Conservation (phyloP, 2,329 filamentous ascomycete genomes). For the Dothidotthia symphoricarpi region DNA sequence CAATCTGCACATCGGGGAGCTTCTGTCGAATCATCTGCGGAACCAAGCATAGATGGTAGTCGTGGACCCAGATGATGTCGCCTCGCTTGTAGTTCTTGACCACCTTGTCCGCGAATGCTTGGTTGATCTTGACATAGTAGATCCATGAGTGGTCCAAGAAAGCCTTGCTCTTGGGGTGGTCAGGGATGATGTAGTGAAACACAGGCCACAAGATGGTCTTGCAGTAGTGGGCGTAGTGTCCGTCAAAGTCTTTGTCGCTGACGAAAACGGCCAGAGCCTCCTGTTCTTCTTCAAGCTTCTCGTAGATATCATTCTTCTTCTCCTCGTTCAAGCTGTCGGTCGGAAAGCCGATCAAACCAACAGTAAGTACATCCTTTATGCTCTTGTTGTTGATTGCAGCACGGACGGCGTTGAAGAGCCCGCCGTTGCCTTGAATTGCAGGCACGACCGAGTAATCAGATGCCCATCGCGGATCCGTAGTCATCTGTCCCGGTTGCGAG, state of each 20-base stretch:
- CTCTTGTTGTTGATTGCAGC: slow-evolving; percentile 69
- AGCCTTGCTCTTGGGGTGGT: slow-evolving; percentile 96
- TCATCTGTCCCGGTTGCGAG: slow-evolving; percentile 21
- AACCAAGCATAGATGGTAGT: slow-evolving; percentile 89
- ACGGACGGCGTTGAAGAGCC: slow-evolving; percentile 82
- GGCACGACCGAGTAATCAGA: slow-evolving; percentile 80
- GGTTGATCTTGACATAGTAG: slow-evolving; percentile 89
- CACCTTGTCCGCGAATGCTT: slow-evolving; percentile 88
- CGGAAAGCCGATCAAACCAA: slow-evolving; percentile 90
- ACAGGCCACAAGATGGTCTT: slow-evolving; percentile 98
- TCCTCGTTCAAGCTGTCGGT: slow-evolving; percentile 78
- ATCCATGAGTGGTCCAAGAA: slow-evolving; percentile 97
- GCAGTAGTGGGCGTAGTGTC: slow-evolving; percentile 94
- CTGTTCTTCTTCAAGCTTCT: slow-evolving; percentile 75
- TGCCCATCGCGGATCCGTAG: slow-evolving; percentile 54
- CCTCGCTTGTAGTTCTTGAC: slow-evolving; percentile 89
- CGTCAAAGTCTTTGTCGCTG: slow-evolving; percentile 88
- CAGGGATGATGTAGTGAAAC: slow-evolving; percentile 96
- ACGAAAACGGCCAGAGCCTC: slow-evolving; percentile 82
- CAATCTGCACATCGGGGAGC: slow-evolving; percentile 89
- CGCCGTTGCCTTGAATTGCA: slow-evolving; percentile 89
- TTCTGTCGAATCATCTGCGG: slow-evolving; percentile 87
- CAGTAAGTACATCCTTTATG: slow-evolving; percentile 77
- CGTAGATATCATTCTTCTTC: slow-evolving; percentile 79
- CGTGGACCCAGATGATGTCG: slow-evolving; percentile 91